A percentile compares a stretch with the other conserved stretches of the same genome.
Evolutionary conservation across 805 yeast species (phyloP).

Genomic region (Saccharomycopsis sp.): DNA sequence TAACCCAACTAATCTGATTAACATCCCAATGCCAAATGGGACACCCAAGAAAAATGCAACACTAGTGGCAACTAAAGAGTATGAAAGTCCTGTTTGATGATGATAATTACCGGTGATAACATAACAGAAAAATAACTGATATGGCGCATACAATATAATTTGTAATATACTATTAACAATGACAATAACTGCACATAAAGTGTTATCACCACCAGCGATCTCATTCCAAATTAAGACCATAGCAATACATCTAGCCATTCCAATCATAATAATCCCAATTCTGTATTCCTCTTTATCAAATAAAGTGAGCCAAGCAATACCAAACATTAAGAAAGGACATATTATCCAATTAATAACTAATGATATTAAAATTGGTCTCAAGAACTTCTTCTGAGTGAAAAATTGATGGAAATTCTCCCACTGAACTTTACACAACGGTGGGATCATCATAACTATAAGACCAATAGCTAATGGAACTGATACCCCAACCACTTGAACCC

Average conservation of each 20-base stretch:
- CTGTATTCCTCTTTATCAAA: constrained; percentile 43
- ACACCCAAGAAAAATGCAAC: constrained; percentile 50
- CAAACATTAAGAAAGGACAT: constrained; percentile 52
- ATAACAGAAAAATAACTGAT: constrained; percentile 40
- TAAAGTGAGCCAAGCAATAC: constrained; percentile 45
- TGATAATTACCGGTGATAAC: constrained; percentile 30
- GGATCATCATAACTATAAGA: constrained; percentile 49
- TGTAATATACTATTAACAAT: constrained; percentile 45
- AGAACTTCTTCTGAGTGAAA: constrained; percentile 23
- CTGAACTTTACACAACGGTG: constrained; percentile 47
- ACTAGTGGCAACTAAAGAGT: constrained; percentile 38
- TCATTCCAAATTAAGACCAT: constrained; percentile 57
- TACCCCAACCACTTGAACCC: constrained; percentile 32
- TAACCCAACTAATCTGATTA: constrained; percentile 32
- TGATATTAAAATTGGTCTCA: constrained; percentile 33
- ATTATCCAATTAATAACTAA: constrained; percentile 47
- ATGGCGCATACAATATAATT: constrained; percentile 46
- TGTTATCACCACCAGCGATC: constrained; percentile 44
- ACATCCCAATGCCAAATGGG: constrained; percentile 41
- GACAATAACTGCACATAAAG: constrained; percentile 46
- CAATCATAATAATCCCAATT: constrained; percentile 51
- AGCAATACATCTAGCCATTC: constrained; percentile 54
- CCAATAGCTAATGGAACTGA: constrained; percentile 44
- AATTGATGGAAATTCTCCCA: constrained; percentile 38
- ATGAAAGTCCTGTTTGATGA: constrained; percentile 23